Evolutionary conservation across 164 flowering plant species (phyloP).

Genomic region (Tinospora cordifolia): DNA sequence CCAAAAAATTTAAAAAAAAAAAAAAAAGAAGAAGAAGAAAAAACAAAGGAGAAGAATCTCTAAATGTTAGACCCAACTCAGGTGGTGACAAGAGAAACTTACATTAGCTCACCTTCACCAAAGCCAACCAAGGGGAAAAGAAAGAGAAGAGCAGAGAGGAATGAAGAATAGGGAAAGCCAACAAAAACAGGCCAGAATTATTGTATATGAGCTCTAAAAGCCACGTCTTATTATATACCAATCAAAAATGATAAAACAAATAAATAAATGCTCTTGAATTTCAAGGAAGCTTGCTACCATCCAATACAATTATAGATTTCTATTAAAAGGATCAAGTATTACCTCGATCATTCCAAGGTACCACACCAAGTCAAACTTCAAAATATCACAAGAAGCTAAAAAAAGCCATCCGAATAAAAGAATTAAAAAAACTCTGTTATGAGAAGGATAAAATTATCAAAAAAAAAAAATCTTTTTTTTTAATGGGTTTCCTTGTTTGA

Average conservation of each 20-base stretch:
- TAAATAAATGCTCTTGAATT: neutral
- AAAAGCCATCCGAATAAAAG: too few relatives aligned
- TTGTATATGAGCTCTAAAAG: neutral
- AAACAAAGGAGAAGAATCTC: neutral
- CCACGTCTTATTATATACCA: neutral
- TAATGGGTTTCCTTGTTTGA: neutral
- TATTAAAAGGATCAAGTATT: neutral
- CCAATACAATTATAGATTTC: neutral
- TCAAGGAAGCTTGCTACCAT: neutral
- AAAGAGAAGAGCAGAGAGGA: constrained; percentile 2
- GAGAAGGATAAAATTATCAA: neutral
- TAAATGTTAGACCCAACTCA: neutral
- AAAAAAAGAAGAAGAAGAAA: too few relatives aligned
- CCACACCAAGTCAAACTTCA: neutral
- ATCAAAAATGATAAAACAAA: neutral
- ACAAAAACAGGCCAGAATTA: neutral
- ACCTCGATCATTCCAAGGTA: neutral
- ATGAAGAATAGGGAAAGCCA: constrained; percentile 1
- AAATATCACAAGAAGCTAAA: neutral
- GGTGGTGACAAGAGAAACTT: neutral
- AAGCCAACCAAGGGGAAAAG: neutral
- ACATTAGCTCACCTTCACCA: neutral
- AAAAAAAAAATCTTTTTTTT: neutral
- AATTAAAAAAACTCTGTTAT: too few relatives aligned
- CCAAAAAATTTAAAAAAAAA: neutral